These are phyloP conservation scores for Friedmanniomyces simplex DNA, from an alignment of 495 filamentous ascomycete species.

Conservation along the genomic window DNA sequence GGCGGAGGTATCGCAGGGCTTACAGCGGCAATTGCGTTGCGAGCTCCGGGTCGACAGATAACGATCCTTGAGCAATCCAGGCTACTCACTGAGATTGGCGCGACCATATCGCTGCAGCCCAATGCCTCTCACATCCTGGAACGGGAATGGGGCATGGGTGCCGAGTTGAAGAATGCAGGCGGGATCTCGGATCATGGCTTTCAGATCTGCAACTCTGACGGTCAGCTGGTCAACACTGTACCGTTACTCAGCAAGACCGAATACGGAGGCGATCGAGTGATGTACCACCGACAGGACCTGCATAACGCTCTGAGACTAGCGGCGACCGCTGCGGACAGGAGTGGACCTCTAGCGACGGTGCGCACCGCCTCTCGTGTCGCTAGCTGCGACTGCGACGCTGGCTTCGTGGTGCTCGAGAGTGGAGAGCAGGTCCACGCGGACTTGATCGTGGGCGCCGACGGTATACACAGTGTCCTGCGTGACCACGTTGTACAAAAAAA, in stretches of 20 bases:
- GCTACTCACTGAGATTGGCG: constrained; percentile 14
- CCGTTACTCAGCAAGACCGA: constrained; percentile 5
- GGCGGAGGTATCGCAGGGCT: constrained; percentile 12
- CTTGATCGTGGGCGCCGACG: constrained; percentile 12
- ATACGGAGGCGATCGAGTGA: constrained; percentile 17
- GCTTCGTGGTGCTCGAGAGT: constrained; percentile 7
- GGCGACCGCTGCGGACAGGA: neutral
- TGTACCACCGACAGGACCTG: constrained; percentile 19
- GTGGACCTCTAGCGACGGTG: constrained; percentile 5
- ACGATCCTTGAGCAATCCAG: constrained; percentile 19
- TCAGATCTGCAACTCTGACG: constrained; percentile 14
- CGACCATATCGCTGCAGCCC: constrained; percentile 14
- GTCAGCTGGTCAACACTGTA: constrained; percentile 7
- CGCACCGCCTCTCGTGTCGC: constrained; percentile 5
- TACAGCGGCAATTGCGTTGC: constrained; percentile 15
- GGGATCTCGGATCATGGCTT: constrained; percentile 15
- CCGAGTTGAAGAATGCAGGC: neutral
- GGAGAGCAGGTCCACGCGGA: constrained; percentile 7
- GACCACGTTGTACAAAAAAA: neutral
- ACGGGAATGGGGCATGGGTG: neutral
- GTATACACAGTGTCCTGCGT: constrained; percentile 7
- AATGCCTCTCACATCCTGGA: constrained; percentile 17
- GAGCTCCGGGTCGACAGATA: neutral
- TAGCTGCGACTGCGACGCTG: constrained; percentile 2
- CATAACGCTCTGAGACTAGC: constrained; percentile 6